Evolutionary conservation across 1,284 basidiomycete genomes (phyloP).

Genomic region (Ustilago cynodontis): DNA sequence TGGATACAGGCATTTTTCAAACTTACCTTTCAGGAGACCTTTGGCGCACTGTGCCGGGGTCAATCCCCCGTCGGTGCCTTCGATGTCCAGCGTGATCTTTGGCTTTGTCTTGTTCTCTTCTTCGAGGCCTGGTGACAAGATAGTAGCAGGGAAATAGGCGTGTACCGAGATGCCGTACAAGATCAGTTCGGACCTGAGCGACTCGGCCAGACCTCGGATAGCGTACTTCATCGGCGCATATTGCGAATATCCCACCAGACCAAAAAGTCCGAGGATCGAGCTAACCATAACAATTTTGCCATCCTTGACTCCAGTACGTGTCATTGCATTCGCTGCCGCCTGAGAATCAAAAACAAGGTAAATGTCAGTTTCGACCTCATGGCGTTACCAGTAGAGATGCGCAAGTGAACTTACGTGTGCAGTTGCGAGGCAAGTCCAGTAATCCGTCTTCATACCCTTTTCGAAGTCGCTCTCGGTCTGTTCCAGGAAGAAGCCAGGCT

Average conservation of each 20-base stretch:
- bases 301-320: conserved; percentile 74
- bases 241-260: conserved; percentile 83
- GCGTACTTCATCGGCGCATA: conserved; percentile 93
- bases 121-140: conserved; percentile 83
- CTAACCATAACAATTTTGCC: conserved; percentile 84
- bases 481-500: conserved; percentile 81
- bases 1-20: neutral
- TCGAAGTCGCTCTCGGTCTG: conserved; percentile 76
- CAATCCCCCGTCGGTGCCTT: conserved; percentile 80
- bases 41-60: conserved; percentile 79
- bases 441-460: conserved; percentile 72
- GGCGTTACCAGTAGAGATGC: neutral
- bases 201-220: conserved; percentile 86
- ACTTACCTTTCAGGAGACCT: conserved; percentile 77
- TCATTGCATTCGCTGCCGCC: conserved; percentile 82
- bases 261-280: conserved; percentile 84
- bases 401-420: conserved; percentile 75
- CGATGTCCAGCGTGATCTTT: conserved; percentile 81
- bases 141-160: conserved; percentile 88
- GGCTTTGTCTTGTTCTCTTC: conserved; percentile 87
- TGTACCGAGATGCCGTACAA: conserved; percentile 85
- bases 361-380: neutral
- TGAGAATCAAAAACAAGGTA: conserved; percentile 62
- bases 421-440: conserved; percentile 78
- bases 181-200: conserved; percentile 83